These are phyloP conservation scores for Dryas octopetala DNA, from an alignment of 306 rosid genomes.

Conservation along the genomic window DNA sequence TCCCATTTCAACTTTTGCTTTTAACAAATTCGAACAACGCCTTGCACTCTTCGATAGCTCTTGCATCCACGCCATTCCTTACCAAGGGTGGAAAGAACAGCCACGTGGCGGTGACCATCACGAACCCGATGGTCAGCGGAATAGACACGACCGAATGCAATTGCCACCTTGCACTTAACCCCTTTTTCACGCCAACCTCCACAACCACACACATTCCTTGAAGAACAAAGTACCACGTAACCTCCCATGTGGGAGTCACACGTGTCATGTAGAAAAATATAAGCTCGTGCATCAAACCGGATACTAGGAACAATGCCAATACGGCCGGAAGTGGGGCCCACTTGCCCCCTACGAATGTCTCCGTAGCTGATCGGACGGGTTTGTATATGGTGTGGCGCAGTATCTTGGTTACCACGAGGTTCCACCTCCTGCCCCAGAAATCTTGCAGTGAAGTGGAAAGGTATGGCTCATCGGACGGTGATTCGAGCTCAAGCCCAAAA, in stretches of 20 bases:
- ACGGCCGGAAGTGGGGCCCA: conserved; percentile 13
- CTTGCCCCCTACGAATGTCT: background rate
- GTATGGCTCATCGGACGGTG: conserved; percentile 35
- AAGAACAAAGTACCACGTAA: conserved; percentile 30
- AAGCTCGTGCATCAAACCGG: conserved; percentile 42
- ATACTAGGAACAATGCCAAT: conserved; percentile 21
- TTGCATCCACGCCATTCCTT: conserved; percentile 19
- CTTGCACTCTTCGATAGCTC: conserved; percentile 14
- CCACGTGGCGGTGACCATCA: conserved; percentile 28
- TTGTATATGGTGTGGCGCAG: conserved; percentile 22
- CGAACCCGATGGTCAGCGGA: conserved; percentile 24
- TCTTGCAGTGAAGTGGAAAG: conserved; percentile 35
- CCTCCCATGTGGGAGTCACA: conserved; percentile 38
- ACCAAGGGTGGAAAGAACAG: conserved; percentile 37
- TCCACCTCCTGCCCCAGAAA: conserved; percentile 41
- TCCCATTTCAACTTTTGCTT: background rate
- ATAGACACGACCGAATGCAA: conserved; percentile 19
- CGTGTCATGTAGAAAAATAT: conserved; percentile 26
- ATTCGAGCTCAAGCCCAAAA: conserved; percentile 30
- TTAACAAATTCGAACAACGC: background rate
- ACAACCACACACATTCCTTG: conserved; percentile 34
- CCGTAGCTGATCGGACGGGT: conserved; percentile 21
- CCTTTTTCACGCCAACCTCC: conserved; percentile 20
- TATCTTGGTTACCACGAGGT: conserved; percentile 21
- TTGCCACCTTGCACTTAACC: background rate